Evolutionary conservation across 2,329 filamentous ascomycete genomes (phyloP).

Genomic region (Diaporthe nobilis): DNA sequence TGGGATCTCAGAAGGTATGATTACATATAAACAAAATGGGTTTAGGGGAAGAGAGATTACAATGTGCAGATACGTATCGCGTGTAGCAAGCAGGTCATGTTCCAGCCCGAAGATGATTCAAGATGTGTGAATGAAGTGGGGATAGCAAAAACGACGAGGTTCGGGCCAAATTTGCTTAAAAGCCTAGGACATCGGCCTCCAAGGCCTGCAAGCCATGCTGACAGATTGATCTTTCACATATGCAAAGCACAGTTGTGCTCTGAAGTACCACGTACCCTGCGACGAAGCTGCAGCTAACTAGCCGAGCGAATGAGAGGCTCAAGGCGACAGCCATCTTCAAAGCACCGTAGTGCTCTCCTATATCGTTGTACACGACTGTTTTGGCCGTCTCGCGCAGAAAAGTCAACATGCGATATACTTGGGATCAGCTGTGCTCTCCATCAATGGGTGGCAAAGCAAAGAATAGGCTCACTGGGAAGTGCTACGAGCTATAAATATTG

Average conservation of each 20-base stretch:
- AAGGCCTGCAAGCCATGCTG: neutral
- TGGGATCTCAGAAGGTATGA: too few species aligned
- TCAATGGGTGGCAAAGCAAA: neutral
- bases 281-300: neutral
- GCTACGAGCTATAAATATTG: too few species aligned
- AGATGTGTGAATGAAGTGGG: neutral
- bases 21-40: neutral
- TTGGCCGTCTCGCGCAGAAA: neutral
- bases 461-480: too few species aligned
- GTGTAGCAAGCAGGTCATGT: neutral
- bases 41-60: neutral
- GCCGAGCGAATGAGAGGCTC: neutral
- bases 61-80: neutral
- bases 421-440: neutral
- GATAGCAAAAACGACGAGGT: neutral
- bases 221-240: neutral
- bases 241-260: slow-evolving; percentile 24
- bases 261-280: neutral
- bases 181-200: neutral
- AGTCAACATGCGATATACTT: neutral
- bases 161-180: neutral
- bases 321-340: neutral
- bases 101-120: neutral
- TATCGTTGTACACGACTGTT: neutral
- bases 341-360: neutral